Evolutionary conservation across 1,139 yeast species (phyloP), one percentile per base, ranked within the genome.

Genomic region (Diutina rugosa): DNA sequence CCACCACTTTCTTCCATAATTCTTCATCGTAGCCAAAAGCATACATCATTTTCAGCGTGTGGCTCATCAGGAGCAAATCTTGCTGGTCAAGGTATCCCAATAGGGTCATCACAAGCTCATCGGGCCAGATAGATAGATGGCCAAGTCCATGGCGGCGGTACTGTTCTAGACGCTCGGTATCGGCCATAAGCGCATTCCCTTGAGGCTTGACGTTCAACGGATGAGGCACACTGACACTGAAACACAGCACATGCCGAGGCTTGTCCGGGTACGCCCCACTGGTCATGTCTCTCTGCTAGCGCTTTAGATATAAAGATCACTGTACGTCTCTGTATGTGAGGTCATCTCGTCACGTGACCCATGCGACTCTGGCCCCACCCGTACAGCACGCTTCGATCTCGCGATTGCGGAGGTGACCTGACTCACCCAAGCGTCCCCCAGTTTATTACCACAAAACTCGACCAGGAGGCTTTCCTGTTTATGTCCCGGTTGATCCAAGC

Each of bases 1-100:
- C 69, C 62, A 79, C 82, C 55, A 84, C 59, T 58, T 73, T 77
- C 64, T 85, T 85, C 96, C 96, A 89, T 28, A 85, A 62, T 58
- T 89, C 96, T 62, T 89, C 96, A 63, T 82, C 86, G 66, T 81
- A 55, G 45, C 56, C 28, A 55, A 52, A 55, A 8, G 53, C 46
- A 45, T 46, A 47, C 18, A 44, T 14, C 18, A 47, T 12, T 16
- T 21, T 26, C 38, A 41, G 46, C n/a, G 44, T 41, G 29, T 54
- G 56, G 26, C 32, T 28, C 48, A 47, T 32, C 52, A 10, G 38
- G 12, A 38, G 38, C 48, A 55, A 35, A 18, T 44, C 55, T 5
- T 16, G 41, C 14, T 32, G 53, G 14, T 74, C 72, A 1, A 87
- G 62, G 56, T 72, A 77, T 0, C 73, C 64, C 2, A 84, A 61